Evolutionary conservation across 768 basidiomycete species (phyloP).

Genomic region (Clitopilus hobsonii): DNA sequence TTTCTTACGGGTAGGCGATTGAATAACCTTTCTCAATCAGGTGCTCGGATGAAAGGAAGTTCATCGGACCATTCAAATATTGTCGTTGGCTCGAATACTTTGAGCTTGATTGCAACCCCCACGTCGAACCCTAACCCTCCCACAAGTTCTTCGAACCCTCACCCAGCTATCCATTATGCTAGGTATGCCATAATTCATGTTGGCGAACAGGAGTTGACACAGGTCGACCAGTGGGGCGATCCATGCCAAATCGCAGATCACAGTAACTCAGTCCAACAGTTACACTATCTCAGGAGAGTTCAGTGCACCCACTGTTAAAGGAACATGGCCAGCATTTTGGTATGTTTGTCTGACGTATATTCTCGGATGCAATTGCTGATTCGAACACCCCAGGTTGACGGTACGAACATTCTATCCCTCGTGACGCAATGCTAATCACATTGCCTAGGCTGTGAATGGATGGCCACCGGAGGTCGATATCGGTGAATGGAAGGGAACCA

Average conservation of each 20-base stretch:
- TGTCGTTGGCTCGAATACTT: conserved; percentile 28
- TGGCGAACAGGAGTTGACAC: background rate
- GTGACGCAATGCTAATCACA: background rate
- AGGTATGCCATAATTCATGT: conserved; percentile 18
- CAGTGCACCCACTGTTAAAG: conserved; percentile 31
- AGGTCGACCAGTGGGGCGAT: conserved; percentile 26
- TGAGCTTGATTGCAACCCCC: conserved; percentile 37
- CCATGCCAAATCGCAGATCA: conserved; percentile 37
- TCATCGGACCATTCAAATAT: conserved; percentile 36
- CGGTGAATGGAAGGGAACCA: conserved; percentile 43
- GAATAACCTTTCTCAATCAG: conserved; percentile 16
- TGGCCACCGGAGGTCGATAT: conserved; percentile 42
- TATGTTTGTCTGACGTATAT: conserved; percentile 5
- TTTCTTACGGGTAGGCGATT: too few species aligned
- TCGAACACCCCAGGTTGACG: conserved; percentile 23
- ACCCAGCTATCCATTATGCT: conserved; percentile 39
- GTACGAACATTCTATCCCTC: conserved; percentile 11
- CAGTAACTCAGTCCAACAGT: conserved; percentile 27
- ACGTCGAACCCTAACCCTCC: conserved; percentile 32
- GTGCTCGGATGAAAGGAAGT: conserved; percentile 38
- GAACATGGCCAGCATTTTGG: conserved; percentile 45
- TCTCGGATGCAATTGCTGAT: background rate
- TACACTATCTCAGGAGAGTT: conserved; percentile 40
- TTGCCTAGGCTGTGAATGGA: conserved; percentile 28
- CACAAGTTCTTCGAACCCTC: conserved; percentile 33